A percentile compares a stretch with the other conserved stretches of the same genome.
These are phyloP conservation scores for Fomitopsis pulvina DNA, from an alignment of 768 basidiomycete genomes.

Conservation along the genomic window DNA sequence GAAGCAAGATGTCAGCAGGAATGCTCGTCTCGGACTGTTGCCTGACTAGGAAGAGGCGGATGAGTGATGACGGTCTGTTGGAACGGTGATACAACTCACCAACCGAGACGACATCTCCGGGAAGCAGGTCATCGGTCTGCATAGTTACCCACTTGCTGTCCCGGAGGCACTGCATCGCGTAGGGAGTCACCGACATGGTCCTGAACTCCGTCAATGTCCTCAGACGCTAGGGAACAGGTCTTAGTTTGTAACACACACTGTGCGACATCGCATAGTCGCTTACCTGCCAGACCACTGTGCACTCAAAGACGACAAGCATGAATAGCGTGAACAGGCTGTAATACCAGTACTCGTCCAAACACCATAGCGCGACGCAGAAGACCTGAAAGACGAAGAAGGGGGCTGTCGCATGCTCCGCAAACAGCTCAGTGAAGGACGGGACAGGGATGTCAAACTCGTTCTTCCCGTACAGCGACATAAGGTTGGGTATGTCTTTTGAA, in stretches of 20 bases:
- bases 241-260: background rate
- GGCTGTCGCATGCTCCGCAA: conserved; percentile 93
- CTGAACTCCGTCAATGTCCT: conserved; percentile 91
- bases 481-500: conserved; percentile 37
- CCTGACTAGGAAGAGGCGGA: conserved; percentile 38
- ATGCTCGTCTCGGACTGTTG: conserved; percentile 77
- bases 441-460: conserved; percentile 98
- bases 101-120: conserved; percentile 85
- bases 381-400: conserved; percentile 99
- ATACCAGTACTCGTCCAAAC: conserved; percentile 98
- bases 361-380: conserved; percentile 97
- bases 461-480: conserved; percentile 71
- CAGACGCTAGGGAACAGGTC: conserved; percentile 55
- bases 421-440: conserved; percentile 87
- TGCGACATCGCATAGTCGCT: conserved; percentile 18
- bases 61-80: conserved; percentile 4
- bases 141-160: conserved; percentile 75
- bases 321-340: conserved; percentile 96
- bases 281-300: conserved; percentile 98
- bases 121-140: conserved; percentile 82
- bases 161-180: conserved; percentile 76
- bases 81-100: conserved; percentile 37
- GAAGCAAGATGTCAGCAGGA: conserved; percentile 89
- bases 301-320: conserved; percentile 98
- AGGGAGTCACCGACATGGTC: conserved; percentile 93